Base-by-base conservation (phyloP, 139 green algal genomes). In the Chlamydomonas applanata region DNA sequence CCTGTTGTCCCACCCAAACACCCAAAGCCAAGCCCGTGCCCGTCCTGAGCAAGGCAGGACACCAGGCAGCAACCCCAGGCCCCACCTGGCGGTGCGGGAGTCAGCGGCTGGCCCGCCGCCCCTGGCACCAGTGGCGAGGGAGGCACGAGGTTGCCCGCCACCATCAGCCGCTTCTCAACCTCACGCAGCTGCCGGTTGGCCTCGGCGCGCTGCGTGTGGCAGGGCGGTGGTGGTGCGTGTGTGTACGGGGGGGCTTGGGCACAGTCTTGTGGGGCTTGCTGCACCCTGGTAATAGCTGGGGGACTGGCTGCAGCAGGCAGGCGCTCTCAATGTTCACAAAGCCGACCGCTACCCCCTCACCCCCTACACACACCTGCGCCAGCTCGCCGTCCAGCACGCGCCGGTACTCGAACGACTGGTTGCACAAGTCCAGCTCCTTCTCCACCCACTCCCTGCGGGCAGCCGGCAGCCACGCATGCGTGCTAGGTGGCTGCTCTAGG, bases 371-470 rank as follows among this genome's bases (percentile, higher is more conserved):
- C 45, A 73, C 33, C 79, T 82, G 85, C 40, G 88, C 91, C 57
- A 93, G 86, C 83, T 96, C 91, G 0, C 88, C 91, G 30, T 96
- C 91, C 33, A 95, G 79, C 49, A 95, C 84, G 53, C 87, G 79
- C 22, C 78, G 73, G 68, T 87, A 89, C 71, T 88, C 77, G 56
- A 57, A 90, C 24, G 70, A 77, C 52, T 79, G 79, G 73, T 87
- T 91, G 74, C 84, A 88, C 45, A 85, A 70, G 65, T 95, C 88
- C 25, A 97, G 78, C 83, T 97, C 92, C 67, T 81, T 83, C 46
- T 94, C 89, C 24, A 97, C 52, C 92, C 92, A 97, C 0, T 93
- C 84, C 0, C 80, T 70, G 4, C 91, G 77, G 7, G 80, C 72
- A 49, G 79, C n/a, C 2, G 84, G 82, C 72, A 94, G 82, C 69